Conservation (phyloP, 1,284 basidiomycete species). For the Meripilus lineatus region DNA sequence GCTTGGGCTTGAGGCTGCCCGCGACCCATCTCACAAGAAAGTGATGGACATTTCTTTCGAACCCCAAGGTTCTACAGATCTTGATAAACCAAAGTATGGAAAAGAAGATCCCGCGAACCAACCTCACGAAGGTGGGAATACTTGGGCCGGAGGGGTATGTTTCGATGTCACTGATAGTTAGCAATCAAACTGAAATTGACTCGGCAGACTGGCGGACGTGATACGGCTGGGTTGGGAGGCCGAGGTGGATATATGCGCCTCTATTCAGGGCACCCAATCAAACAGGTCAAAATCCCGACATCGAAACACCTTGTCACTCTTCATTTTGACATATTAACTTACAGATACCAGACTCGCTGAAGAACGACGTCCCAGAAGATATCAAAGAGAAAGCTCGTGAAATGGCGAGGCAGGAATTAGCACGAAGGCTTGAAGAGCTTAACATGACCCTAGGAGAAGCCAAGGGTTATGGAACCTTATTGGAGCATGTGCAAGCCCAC, state of each 20-base stretch:
- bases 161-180: too few relatives aligned
- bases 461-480: conserved; percentile 46
- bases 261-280: conserved; percentile 58
- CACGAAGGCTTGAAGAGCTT: conserved; percentile 54
- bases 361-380: conserved; percentile 54
- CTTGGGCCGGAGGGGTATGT: conserved; percentile 57
- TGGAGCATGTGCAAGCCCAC: conserved; percentile 52
- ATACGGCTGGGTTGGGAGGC: conserved; percentile 62
- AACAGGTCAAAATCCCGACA: conserved; percentile 38
- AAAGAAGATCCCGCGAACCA: conserved; percentile 50
- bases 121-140: conserved; percentile 56
- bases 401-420: conserved; percentile 59
- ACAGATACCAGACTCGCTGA: conserved; percentile 49
- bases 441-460: conserved; percentile 55
- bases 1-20: conserved; percentile 49
- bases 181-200: background rate
- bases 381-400: conserved; percentile 57
- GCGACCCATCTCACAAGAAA: conserved; percentile 43
- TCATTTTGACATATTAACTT: too few relatives aligned
- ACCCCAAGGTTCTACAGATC: conserved; percentile 41
- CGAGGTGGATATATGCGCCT: conserved; percentile 63
- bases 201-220: conserved; percentile 55
- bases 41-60: conserved; percentile 54
- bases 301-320: background rate
- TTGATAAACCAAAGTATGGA: conserved; percentile 53